Evolutionary conservation across 495 filamentous ascomycete genomes (phyloP).

Genomic region (Neurospora sp.): DNA sequence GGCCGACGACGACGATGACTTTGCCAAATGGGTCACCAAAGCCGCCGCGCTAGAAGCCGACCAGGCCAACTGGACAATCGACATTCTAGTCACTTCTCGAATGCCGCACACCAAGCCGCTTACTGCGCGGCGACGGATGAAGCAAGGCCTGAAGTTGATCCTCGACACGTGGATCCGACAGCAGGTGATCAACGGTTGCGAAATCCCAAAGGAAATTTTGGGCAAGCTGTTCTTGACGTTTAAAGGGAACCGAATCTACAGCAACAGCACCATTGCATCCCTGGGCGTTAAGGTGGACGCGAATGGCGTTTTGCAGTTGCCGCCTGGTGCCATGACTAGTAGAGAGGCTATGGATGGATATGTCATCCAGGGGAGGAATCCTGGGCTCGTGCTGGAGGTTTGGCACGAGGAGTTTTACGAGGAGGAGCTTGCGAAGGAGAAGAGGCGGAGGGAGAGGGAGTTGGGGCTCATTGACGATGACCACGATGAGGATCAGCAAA

Average conservation of each 20-base stretch:
- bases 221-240: conserved; percentile 64
- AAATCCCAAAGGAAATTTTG: background rate
- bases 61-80: conserved; percentile 3
- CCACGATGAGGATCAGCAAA: background rate
- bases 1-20: conserved; percentile 72
- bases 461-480: conserved; percentile 17
- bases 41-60: conserved; percentile 4
- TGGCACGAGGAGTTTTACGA: conserved; percentile 54
- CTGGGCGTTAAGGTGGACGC: conserved; percentile 44
- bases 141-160: conserved; percentile 11
- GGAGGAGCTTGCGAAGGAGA: conserved; percentile 31
- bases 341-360: conserved; percentile 14
- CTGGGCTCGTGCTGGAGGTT: conserved; percentile 56
- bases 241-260: conserved; percentile 61
- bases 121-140: conserved; percentile 3
- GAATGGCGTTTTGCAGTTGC: conserved; percentile 20
- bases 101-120: conserved; percentile 7
- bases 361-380: conserved; percentile 7
- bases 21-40: conserved; percentile 31
- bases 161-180: conserved; percentile 9
- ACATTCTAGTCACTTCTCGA: conserved; percentile 7
- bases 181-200: background rate
- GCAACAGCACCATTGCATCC: conserved; percentile 60
- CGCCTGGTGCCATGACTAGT: conserved; percentile 22
- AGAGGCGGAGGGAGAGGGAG: conserved; percentile 20